phyloP scores from a whole-genome alignment of 2,329 filamentous ascomycete genomes.

The Talaromyces funiculosus region DNA sequence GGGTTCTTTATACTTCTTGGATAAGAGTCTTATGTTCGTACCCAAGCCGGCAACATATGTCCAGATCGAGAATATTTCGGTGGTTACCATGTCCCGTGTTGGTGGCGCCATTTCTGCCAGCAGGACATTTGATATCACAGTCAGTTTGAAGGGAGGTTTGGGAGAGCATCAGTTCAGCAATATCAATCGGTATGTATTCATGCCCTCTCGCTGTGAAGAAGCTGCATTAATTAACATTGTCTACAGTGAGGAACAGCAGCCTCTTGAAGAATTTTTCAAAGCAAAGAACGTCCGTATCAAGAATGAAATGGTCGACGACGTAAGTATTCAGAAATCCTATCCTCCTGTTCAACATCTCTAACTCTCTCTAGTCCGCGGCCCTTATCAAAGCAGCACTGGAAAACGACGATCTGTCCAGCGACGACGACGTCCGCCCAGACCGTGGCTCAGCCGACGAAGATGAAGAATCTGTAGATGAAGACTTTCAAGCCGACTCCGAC shows the following conservation, averaged over 20 bases:
- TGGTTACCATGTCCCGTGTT: constrained; percentile 91
- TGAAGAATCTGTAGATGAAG: constrained; percentile 89
- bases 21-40: constrained; percentile 98
- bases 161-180: constrained; percentile 96
- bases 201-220: constrained; percentile 17
- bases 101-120: constrained; percentile 89
- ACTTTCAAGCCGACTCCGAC: constrained; percentile 88
- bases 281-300: constrained; percentile 91
- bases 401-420: constrained; percentile 80
- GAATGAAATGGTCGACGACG: constrained; percentile 97
- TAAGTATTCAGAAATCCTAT: constrained; percentile 43
- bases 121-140: constrained; percentile 94
- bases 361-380: constrained; percentile 42
- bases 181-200: constrained; percentile 68
- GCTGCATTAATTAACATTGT: neutral
- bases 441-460: constrained; percentile 94
- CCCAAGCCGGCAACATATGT: constrained; percentile 98
- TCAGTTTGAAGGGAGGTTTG: constrained; percentile 78
- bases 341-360: constrained; percentile 20
- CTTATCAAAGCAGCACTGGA: constrained; percentile 74
- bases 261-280: constrained; percentile 96
- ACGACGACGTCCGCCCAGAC: constrained; percentile 69
- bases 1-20: constrained; percentile 91
- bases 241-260: constrained; percentile 76
- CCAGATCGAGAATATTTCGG: constrained; percentile 84